These are phyloP conservation scores for Imleria badia DNA, from an alignment of 768 basidiomycete genomes.

Conservation along the genomic window DNA sequence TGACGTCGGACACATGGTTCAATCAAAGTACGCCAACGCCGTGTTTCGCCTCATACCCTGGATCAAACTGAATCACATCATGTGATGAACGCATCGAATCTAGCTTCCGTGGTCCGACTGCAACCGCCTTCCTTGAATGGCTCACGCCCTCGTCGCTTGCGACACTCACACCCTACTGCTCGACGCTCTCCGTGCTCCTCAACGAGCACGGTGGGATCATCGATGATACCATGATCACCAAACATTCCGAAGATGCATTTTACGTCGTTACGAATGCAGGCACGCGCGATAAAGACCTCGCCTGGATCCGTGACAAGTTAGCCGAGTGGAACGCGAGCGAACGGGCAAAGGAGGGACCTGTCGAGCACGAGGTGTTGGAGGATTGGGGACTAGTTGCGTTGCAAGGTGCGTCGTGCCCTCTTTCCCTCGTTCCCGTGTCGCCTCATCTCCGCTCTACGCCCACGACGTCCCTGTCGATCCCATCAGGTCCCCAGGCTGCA, in stretches of 20 bases:
- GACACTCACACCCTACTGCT: constrained; percentile 65
- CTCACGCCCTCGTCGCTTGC: constrained; percentile 83
- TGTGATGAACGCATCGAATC: not conserved
- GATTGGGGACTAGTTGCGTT: constrained; percentile 87
- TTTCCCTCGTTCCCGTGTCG: not conserved
- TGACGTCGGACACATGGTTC: constrained; percentile 99
- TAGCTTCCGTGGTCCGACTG: constrained; percentile 81
- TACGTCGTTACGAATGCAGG: constrained; percentile 98
- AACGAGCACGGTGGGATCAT: constrained; percentile 93
- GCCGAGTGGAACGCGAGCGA: constrained; percentile 74
- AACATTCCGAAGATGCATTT: constrained; percentile 74
- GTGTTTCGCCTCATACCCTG: not conserved
- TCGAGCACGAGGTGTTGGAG: constrained; percentile 80
- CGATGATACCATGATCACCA: constrained; percentile 92
- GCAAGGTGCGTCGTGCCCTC: constrained; percentile 60
- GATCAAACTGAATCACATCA: not conserved
- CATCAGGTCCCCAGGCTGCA: constrained; percentile 76
- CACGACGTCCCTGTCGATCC: not conserved
- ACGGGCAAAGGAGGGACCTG: constrained; percentile 50
- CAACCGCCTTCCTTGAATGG: constrained; percentile 81
- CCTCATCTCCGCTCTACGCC: not conserved
- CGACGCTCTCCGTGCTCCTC: constrained; percentile 85
- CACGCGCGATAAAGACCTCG: constrained; percentile 74
- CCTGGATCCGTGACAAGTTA: constrained; percentile 70
- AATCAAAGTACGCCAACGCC: constrained; percentile 63